Conservation (phyloP, 371 early-diverging fungal genomes). For the Mortierella sp. region DNA sequence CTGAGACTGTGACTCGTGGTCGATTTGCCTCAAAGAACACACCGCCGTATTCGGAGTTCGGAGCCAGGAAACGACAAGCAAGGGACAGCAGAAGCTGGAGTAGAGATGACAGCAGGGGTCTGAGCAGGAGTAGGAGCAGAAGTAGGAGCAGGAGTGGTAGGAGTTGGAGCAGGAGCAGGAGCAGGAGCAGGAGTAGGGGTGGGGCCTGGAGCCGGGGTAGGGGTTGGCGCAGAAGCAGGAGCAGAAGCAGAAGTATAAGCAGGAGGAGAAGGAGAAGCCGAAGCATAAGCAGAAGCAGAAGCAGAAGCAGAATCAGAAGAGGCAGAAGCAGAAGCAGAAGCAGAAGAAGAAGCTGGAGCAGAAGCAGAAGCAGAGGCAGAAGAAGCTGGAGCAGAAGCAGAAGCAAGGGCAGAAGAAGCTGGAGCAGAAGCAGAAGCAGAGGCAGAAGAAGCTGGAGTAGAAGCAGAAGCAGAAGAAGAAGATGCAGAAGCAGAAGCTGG, state of each 20-base stretch:
- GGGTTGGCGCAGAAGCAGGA: no score
- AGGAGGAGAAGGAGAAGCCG: no score
- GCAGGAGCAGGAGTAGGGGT: no score
- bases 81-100: slow-evolving; percentile 5
- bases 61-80: slow-evolving; percentile 23
- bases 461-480: slow-evolving; percentile 7
- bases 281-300: no score
- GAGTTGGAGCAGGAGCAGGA: no score
- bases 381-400: slow-evolving; percentile 14
- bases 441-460: slow-evolving; percentile 16
- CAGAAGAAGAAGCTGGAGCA: slow-evolving; percentile 8
- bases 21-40: slow-evolving; percentile 13
- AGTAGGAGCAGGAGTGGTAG: no score
- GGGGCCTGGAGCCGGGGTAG: no score
- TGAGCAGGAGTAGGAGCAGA: background rate
- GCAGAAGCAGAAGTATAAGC: no score
- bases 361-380: slow-evolving; percentile 11
- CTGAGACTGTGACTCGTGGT: background rate
- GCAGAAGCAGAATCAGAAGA: background rate
- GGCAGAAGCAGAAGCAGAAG: slow-evolving; percentile 9
- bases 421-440: slow-evolving; percentile 18
- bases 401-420: slow-evolving; percentile 6
- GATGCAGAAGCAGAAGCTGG: slow-evolving; percentile 11
- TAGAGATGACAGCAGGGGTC: background rate
- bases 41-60: slow-evolving; percentile 11